Conservation (phyloP, 106 monocot genomes). For the Dendrobium nobile region DNA sequence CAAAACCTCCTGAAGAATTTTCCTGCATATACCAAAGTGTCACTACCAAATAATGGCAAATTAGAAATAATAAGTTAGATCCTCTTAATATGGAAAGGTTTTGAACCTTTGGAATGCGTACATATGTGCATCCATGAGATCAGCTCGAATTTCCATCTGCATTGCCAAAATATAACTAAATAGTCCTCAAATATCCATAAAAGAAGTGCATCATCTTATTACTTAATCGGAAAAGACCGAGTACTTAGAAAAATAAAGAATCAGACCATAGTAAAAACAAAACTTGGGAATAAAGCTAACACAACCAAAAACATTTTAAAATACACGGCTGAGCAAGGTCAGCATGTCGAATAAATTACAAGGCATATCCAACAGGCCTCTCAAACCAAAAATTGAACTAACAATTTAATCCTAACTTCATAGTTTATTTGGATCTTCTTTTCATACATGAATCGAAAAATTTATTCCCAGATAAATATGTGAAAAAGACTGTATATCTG, state of each 20-base stretch:
- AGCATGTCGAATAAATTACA: not conserved
- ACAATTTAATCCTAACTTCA: not conserved
- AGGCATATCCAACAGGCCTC: not conserved
- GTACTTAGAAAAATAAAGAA: not conserved
- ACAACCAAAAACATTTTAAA: not conserved
- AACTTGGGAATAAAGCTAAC: not conserved
- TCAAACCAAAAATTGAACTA: not conserved
- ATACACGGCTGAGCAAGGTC: not conserved
- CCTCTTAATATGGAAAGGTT: not conserved
- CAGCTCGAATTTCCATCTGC: constrained; percentile 95
- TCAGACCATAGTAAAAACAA: not conserved
- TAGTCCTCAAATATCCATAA: not conserved
- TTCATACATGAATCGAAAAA: not conserved
- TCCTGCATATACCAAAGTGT: constrained; percentile 33
- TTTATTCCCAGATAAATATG: not conserved
- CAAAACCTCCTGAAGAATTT: constrained; percentile 70
- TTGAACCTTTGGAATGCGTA: constrained; percentile 91
- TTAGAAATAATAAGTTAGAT: not conserved
- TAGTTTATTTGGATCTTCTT: not conserved
- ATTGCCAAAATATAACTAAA: constrained; percentile 8
- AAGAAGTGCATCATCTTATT: not conserved
- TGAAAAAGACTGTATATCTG: not conserved
- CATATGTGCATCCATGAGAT: constrained; percentile 99
- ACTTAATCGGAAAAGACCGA: not conserved
- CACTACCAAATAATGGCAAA: not conserved